Conservation (phyloP, 371 early-diverging fungal species). For the Lichtheimia ramosa region DNA sequence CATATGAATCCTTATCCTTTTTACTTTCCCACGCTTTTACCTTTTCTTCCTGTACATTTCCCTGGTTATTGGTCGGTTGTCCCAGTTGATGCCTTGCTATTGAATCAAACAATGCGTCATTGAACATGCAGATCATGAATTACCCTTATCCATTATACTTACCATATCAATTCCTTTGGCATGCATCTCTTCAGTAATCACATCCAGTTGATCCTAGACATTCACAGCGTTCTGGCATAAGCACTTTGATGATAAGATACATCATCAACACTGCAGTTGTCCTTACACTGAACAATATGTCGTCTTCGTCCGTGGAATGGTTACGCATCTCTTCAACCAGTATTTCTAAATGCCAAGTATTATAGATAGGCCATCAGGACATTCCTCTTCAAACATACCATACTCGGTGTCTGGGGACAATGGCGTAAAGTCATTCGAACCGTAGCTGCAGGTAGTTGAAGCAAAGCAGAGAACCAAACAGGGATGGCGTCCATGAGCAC, state of each 20-base stretch:
- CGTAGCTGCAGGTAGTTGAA: background rate
- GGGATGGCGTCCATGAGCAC: background rate
- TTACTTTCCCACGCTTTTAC: conserved; percentile 13
- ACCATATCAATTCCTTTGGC: conserved; percentile 40
- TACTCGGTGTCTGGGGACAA: background rate
- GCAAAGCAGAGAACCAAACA: background rate
- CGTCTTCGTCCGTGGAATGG: background rate
- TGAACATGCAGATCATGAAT: background rate
- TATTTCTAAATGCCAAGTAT: background rate
- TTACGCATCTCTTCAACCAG: background rate
- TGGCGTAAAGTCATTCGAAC: background rate
- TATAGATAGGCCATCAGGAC: background rate
- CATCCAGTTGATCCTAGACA: conserved; percentile 8
- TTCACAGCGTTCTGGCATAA: background rate
- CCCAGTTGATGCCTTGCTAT: conserved; percentile 47
- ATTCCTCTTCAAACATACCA: background rate
- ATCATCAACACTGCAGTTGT: background rate
- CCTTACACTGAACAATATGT: background rate
- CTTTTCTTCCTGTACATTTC: conserved; percentile 28
- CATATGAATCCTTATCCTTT: background rate
- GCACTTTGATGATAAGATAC: background rate
- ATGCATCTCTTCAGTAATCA: conserved; percentile 35
- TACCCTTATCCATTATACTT: background rate
- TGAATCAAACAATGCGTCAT: background rate
- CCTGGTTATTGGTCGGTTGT: conserved; percentile 18